Percentiles rank a stretch among this genome's conserved stretches.
phyloP scores from a whole-genome alignment of 2,329 filamentous ascomycete species.

The Paradendryphiella salina region DNA sequence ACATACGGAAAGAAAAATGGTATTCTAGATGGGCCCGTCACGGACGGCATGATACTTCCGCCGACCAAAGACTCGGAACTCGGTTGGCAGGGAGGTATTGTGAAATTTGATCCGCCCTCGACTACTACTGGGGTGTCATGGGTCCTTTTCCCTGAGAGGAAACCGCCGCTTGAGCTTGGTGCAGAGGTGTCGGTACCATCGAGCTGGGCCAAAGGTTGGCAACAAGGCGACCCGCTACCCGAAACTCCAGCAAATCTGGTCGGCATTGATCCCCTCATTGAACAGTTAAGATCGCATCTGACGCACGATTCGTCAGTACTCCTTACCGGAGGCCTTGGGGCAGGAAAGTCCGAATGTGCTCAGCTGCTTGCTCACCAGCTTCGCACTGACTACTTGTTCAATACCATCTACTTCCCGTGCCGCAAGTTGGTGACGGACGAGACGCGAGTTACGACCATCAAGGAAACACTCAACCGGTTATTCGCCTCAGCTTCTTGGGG shows the following conservation, averaged over 20 bases:
- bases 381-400: conserved; percentile 72
- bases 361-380: conserved; percentile 75
- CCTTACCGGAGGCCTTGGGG: conserved; percentile 83
- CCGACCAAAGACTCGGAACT: conserved; percentile 59
- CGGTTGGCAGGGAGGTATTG: conserved; percentile 78
- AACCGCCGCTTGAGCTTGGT: conserved; percentile 74
- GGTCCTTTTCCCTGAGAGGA: conserved; percentile 77
- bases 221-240: conserved; percentile 60
- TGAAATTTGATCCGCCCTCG: conserved; percentile 71
- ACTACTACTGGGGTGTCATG: conserved; percentile 55
- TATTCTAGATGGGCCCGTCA: conserved; percentile 80
- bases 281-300: conserved; percentile 73
- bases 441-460: conserved; percentile 84
- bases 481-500: conserved; percentile 94
- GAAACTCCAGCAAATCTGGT: conserved; percentile 66
- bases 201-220: conserved; percentile 54
- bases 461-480: conserved; percentile 79
- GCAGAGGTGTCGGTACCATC: conserved; percentile 68
- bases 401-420: conserved; percentile 84
- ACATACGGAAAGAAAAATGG: conserved; percentile 69
- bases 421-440: conserved; percentile 88
- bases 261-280: conserved; percentile 78
- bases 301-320: conserved; percentile 86
- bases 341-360: conserved; percentile 83
- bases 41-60: conserved; percentile 80